Conservation (phyloP, 331 rosid genomes). For the Stylosanthes scabra region DNA sequence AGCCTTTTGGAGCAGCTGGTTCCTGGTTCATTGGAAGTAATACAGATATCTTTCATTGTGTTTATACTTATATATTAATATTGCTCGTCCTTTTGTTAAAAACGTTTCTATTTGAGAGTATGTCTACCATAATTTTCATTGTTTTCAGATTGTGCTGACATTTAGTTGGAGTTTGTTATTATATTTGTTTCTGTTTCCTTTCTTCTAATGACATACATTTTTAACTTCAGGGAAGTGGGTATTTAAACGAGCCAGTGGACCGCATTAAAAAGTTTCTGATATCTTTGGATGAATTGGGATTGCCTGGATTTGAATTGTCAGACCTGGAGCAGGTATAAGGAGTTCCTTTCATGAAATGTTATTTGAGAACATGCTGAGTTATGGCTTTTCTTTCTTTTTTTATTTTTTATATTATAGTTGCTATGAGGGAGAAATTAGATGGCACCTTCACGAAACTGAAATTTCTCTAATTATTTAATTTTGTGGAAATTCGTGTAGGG, state of each 20-base stretch:
- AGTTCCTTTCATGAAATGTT: constrained; percentile 32
- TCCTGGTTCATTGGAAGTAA: constrained; percentile 70
- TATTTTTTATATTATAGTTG: too few species aligned
- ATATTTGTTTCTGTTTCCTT: background rate
- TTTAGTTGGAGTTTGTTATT: constrained; percentile 20
- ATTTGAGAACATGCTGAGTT: constrained; percentile 26
- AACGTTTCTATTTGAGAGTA: background rate
- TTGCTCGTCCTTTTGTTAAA: background rate
- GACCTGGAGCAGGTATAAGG: constrained; percentile 84
- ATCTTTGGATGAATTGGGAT: constrained; percentile 81
- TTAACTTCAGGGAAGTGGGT: constrained; percentile 62
- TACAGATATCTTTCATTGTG: constrained; percentile 36
- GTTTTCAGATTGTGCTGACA: constrained; percentile 23
- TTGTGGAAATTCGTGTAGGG: constrained; percentile 69
- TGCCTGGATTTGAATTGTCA: constrained; percentile 76
- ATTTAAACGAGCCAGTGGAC: constrained; percentile 45
- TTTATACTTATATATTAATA: constrained; percentile 13
- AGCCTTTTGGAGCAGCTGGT: constrained; percentile 71
- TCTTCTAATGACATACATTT: constrained; percentile 31
- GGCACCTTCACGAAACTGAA: constrained; percentile 24
- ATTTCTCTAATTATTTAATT: constrained; percentile 39
- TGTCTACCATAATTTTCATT: background rate
- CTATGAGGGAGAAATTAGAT: constrained; percentile 16
- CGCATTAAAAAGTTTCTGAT: constrained; percentile 66
- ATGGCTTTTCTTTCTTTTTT: constrained; percentile 18